A percentile compares a stretch with the other conserved stretches of the same genome.
These are phyloP conservation scores for Candida sp. DNA, from an alignment of 1,139 yeast genomes.

Conservation along the genomic window DNA sequence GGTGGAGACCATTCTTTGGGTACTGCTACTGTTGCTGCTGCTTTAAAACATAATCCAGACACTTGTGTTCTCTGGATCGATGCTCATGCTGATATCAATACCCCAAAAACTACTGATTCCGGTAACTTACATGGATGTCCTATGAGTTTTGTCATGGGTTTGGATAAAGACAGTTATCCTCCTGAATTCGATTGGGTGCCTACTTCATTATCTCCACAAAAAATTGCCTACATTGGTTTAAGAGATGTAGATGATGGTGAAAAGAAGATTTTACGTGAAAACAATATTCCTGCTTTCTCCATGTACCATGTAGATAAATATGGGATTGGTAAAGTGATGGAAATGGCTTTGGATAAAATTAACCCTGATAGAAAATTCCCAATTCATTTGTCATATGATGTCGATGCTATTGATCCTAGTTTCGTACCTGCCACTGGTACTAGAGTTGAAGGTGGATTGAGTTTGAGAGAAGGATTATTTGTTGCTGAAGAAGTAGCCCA, in stretches of 20 bases:
- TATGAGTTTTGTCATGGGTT: conserved; percentile 83
- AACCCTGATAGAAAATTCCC: conserved; percentile 77
- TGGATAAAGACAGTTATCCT: conserved; percentile 61
- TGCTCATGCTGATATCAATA: conserved; percentile 97
- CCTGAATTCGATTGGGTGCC: conserved; percentile 82
- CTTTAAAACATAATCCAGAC: conserved; percentile 74
- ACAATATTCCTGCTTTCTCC: conserved; percentile 81
- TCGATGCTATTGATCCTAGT: conserved; percentile 94
- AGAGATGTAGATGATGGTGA: conserved; percentile 93
- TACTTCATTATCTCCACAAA: conserved; percentile 57
- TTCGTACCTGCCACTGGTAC: conserved; percentile 98
- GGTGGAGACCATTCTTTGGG: conserved; percentile 99
- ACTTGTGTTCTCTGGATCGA: conserved; percentile 95
- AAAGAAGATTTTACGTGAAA: conserved; percentile 64
- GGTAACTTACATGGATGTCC: conserved; percentile 99
- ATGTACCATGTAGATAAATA: conserved; percentile 96
- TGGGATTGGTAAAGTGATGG: conserved; percentile 89
- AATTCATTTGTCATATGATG: conserved; percentile 89
- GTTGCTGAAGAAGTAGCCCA: conserved; percentile 90
- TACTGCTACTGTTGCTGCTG: conserved; percentile 88
- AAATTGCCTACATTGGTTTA: conserved; percentile 89
- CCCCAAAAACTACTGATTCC: conserved; percentile 80
- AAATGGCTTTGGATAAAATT: conserved; percentile 81
- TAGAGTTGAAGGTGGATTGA: conserved; percentile 94
- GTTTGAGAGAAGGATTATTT: conserved; percentile 91